A percentile compares a stretch with the other conserved stretches of the same genome.
These are phyloP conservation scores for Neodidymelliopsis sp. DNA, from an alignment of 2,329 filamentous ascomycete species.

Conservation along the genomic window DNA sequence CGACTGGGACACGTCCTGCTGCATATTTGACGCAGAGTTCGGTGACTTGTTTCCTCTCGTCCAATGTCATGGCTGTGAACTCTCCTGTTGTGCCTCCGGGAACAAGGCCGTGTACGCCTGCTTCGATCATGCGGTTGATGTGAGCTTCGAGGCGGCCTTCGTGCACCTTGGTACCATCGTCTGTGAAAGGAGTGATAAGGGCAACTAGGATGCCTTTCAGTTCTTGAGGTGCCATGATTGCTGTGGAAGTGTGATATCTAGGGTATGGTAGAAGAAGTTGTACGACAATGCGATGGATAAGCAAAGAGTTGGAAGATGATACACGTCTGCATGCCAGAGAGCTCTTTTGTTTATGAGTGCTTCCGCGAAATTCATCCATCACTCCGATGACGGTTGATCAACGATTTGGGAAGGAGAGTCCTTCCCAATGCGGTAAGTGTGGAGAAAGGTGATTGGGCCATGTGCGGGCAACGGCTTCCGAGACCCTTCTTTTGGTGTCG, in stretches of 20 bases:
- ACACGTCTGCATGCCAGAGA: background rate
- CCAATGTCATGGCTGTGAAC: conserved; percentile 55
- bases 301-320: background rate
- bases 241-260: background rate
- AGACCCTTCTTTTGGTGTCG: background rate
- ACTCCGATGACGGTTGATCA: conserved; percentile 7
- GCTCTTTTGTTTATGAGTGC: conserved; percentile 11
- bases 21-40: conserved; percentile 50
- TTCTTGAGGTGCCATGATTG: conserved; percentile 24
- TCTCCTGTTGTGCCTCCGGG: conserved; percentile 61
- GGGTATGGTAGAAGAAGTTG: background rate
- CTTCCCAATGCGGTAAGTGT: conserved; percentile 13
- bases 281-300: background rate
- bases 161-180: conserved; percentile 54
- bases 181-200: conserved; percentile 58
- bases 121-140: conserved; percentile 55
- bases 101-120: conserved; percentile 59
- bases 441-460: background rate
- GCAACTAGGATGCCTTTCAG: conserved; percentile 57
- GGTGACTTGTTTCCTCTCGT: conserved; percentile 57
- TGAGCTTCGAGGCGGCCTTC: conserved; percentile 51
- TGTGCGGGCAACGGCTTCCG: background rate
- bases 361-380: background rate
- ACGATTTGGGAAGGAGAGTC: conserved; percentile 9
- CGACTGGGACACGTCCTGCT: conserved; percentile 52